A percentile compares a stretch with the other conserved stretches of the same genome.
phyloP scores from a whole-genome alignment of 2,329 filamentous ascomycete genomes.

The Alternaria gansuensis region DNA sequence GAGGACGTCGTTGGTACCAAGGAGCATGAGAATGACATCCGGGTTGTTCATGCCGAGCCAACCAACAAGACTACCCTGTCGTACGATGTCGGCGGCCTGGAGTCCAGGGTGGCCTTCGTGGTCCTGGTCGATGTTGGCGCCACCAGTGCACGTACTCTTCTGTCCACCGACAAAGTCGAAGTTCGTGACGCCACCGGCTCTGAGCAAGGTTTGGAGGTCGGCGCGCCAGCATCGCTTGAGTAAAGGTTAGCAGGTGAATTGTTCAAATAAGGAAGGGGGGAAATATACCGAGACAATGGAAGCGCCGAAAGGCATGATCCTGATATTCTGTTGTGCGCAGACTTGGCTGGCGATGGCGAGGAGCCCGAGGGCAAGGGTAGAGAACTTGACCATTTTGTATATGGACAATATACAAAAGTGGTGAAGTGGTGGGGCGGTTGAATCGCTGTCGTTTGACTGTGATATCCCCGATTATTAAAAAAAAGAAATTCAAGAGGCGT shows the following conservation, averaged over 20 bases:
- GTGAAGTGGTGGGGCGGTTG: background rate
- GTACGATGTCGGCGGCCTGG: slow-evolving; percentile 53
- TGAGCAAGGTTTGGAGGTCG: slow-evolving; percentile 45
- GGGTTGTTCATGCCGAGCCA: slow-evolving; percentile 54
- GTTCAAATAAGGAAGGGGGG: background rate
- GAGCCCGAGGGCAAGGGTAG: slow-evolving; percentile 33
- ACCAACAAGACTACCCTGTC: slow-evolving; percentile 50
- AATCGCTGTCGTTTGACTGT: background rate
- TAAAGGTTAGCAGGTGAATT: slow-evolving; percentile 17
- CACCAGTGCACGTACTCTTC: slow-evolving; percentile 48
- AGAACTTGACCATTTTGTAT: slow-evolving; percentile 36
- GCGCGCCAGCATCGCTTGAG: slow-evolving; percentile 51
- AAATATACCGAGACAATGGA: slow-evolving; percentile 46
- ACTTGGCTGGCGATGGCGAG: slow-evolving; percentile 30
- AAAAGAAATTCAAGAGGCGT: background rate
- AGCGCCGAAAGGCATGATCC: slow-evolving; percentile 51
- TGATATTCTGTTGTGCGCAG: slow-evolving; percentile 37
- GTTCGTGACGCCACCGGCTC: slow-evolving; percentile 35
- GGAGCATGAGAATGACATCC: slow-evolving; percentile 59
- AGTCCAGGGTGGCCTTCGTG: slow-evolving; percentile 59
- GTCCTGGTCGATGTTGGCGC: slow-evolving; percentile 55
- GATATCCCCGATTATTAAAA: background rate
- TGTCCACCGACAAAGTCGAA: slow-evolving; percentile 51
- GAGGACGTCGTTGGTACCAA: slow-evolving; percentile 58
- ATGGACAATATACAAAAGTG: background rate